Base-by-base conservation (phyloP, 2,329 filamentous ascomycete species). In the Nectriaceae sp. region DNA sequence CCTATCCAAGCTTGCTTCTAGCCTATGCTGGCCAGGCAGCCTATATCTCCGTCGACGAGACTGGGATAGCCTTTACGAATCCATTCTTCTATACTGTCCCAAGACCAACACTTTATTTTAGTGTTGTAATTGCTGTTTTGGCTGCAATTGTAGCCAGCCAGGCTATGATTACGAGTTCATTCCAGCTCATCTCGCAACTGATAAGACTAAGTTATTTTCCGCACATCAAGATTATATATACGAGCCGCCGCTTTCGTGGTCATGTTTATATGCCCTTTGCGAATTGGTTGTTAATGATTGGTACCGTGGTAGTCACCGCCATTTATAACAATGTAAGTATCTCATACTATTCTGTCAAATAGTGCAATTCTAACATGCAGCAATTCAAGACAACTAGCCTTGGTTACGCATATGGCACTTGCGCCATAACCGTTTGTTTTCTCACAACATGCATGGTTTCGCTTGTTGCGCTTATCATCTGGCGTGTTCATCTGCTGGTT, bases 141-240 rank as follows among this genome's bases (percentile, higher is more conserved):
- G 85, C 85, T 4, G 84, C 86, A 19, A 82, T 90, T 56, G 87
- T 91, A 6, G 88, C 88, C 1, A 87, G 82, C 3, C 88, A 91
- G 55, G 88, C 87, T 11, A 88, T 90, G 70, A 89, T 90, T 44
- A 90, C 87, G 0, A 82, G 79, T 3, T 83, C 83, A 0, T 90
- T 90, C 54, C 86, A 88, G 67, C 16, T 37, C 11, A 11, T 16
- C 18, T 11, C 10, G 6, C 33, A 37, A 37, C 11, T 37, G 11
- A 37, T 37, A 16, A 37, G 18, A 18, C 33, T 37, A 11, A 11
- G 10, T 11, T 37, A 11, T 18, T 37, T 10, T 18, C 33, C 33
- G 6, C 33, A 37, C 6, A 37, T 37, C 10, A 37, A 37, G 16
- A 16, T 37, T 6, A 18, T 37, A 6, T 16, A 37, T 37, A 37